These are phyloP conservation scores for Russula foetens DNA, from an alignment of 768 basidiomycete species.

Conservation along the genomic window DNA sequence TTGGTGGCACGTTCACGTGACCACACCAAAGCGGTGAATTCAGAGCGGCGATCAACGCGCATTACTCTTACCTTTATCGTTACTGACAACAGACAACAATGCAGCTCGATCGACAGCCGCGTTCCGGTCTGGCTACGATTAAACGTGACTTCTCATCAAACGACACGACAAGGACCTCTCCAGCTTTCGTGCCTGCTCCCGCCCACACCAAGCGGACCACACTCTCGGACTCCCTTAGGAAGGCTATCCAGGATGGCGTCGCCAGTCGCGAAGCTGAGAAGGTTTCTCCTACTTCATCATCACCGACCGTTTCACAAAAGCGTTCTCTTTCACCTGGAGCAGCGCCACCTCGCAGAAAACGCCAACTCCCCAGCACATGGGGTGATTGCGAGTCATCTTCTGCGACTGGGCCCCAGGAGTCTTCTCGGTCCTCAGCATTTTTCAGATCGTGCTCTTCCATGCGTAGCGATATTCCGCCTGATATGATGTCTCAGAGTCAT, in stretches of 20 bases:
- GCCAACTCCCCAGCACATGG: constrained; percentile 19
- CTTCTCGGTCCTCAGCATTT: background rate
- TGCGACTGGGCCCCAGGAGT: background rate
- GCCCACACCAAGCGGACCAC: constrained; percentile 33
- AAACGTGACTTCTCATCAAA: constrained; percentile 55
- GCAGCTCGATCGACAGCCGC: constrained; percentile 21
- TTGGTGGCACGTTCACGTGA: constrained; percentile 9
- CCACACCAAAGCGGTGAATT: background rate
- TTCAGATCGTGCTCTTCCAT: background rate
- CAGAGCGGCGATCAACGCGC: background rate
- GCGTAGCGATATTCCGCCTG: background rate
- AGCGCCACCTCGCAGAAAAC: constrained; percentile 6
- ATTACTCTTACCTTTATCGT: background rate
- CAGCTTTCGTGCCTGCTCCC: constrained; percentile 36
- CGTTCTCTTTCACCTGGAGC: constrained; percentile 16
- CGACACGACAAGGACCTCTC: constrained; percentile 17
- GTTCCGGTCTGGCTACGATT: constrained; percentile 54
- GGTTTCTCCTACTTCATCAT: background rate
- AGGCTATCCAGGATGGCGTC: constrained; percentile 18
- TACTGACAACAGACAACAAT: background rate
- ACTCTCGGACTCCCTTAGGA: constrained; percentile 17
- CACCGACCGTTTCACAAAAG: constrained; percentile 21
- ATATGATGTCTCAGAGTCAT: constrained; percentile 12
- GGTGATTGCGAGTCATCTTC: background rate
- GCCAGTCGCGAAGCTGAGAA: constrained; percentile 14